These are phyloP conservation scores for Candida chilensis DNA, from an alignment of 805 yeast genomes.

Conservation along the genomic window DNA sequence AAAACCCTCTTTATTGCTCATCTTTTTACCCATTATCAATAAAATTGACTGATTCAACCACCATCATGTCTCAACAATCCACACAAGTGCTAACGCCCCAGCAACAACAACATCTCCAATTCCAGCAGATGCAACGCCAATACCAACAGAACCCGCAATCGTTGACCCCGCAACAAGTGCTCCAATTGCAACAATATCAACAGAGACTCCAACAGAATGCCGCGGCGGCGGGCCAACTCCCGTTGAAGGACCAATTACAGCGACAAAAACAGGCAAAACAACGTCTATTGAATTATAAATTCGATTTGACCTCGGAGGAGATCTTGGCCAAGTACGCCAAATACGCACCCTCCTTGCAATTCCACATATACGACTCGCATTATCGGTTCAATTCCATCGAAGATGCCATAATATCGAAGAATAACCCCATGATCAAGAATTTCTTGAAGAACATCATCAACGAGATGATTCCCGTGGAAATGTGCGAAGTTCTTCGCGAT, in stretches of 20 bases:
- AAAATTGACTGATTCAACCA: too few species aligned
- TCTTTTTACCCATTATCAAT: too few species aligned
- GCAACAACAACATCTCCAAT: constrained; percentile 9
- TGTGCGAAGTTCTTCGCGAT: constrained; percentile 83
- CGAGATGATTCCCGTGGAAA: constrained; percentile 82
- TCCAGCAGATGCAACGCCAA: constrained; percentile 15
- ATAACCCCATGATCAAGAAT: constrained; percentile 67
- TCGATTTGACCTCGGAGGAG: constrained; percentile 64
- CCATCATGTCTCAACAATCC: too few species aligned
- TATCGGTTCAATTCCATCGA: constrained; percentile 82
- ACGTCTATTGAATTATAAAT: constrained; percentile 37
- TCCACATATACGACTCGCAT: constrained; percentile 88
- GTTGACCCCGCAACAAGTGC: constrained; percentile 13
- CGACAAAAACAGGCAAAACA: background rate
- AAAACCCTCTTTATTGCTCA: too few species aligned
- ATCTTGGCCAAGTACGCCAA: constrained; percentile 69
- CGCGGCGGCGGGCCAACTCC: background rate
- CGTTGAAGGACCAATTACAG: background rate
- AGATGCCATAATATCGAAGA: constrained; percentile 79
- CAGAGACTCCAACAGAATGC: background rate
- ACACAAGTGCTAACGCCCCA: too few species aligned
- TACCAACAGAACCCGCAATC: constrained; percentile 7
- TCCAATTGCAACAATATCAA: constrained; percentile 7
- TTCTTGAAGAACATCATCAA: constrained; percentile 72
- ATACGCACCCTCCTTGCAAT: constrained; percentile 73